phyloP scores from a whole-genome alignment of 768 basidiomycete species.

The Lanmaoa rubissima region DNA sequence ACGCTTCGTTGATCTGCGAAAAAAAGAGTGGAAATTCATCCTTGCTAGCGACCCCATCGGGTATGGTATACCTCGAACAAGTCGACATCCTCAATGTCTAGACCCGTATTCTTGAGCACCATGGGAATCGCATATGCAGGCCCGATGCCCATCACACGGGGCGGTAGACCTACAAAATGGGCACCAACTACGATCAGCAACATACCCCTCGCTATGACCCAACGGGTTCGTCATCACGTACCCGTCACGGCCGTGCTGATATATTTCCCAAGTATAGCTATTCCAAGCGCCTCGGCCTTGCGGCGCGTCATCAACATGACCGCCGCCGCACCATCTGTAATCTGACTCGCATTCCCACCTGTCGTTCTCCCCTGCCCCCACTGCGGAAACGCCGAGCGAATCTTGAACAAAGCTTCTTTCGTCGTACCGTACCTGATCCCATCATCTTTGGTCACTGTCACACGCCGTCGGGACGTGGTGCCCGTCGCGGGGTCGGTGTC shows the following conservation, averaged over 20 bases:
- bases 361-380: conserved; percentile 75
- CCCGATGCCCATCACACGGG: conserved; percentile 87
- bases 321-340: conserved; percentile 83
- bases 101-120: conserved; percentile 64
- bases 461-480: conserved; percentile 37
- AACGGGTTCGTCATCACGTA: conserved; percentile 21
- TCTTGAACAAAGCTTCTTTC: conserved; percentile 57
- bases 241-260: conserved; percentile 71
- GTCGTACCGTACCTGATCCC: conserved; percentile 78
- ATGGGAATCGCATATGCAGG: conserved; percentile 82
- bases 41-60: background rate
- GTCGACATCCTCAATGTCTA: conserved; percentile 69
- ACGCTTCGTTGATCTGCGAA: conserved; percentile 86
- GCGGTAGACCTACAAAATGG: conserved; percentile 53
- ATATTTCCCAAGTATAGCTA: conserved; percentile 76
- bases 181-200: background rate
- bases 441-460: conserved; percentile 69
- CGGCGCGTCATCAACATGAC: conserved; percentile 76
- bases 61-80: conserved; percentile 61
- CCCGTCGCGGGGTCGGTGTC: conserved; percentile 61
- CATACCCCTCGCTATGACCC: background rate
- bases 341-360: conserved; percentile 83
- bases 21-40: background rate
- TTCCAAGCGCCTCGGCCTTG: conserved; percentile 73
- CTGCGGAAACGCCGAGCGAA: conserved; percentile 77